Evolutionary conservation across 75 land plant species (phyloP), one percentile per base, ranked within the genome.

Genomic region (Isoetes taiwanensis): DNA sequence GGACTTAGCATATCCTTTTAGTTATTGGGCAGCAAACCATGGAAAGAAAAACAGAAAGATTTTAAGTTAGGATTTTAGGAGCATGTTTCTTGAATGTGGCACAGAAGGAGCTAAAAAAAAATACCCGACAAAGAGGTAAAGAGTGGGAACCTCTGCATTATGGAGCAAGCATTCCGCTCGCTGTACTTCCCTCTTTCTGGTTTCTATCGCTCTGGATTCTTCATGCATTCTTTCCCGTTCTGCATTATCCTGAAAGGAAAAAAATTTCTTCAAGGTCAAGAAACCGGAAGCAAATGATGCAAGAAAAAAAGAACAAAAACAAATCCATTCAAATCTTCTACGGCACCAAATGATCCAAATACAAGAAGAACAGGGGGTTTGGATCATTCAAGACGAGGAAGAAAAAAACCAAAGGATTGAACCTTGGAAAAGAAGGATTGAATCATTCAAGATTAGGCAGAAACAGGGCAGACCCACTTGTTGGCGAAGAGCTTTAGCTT

Each of bases 221-320:
- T 56, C 67, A 38, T 57, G 57, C 67, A 65, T 65, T 50, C 67
- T 57, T 28, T 54, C 32, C 63, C 55, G 62, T 62, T 65, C 67
- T 14, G 55, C 25, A 41, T 30, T 41, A 10, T 61, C 31, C 67
- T 65, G 67, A 21, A 31, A 26, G 9, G 9, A 10, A 14, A 10
- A 10, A 10, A 37, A 14, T 37, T 37, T 14, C 9, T 37, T 10
- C 39, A 37, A 10, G 39, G 14, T 37, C 39, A 14, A 10, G 39
- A 37, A 14, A 10, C 39, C 14, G 39, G 12, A 37, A 37, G n/a
- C n/a, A n/a, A n/a, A n/a, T n/a, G n/a, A n/a, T n/a, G n/a, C n/a
- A n/a, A n/a, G n/a, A n/a, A 37, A 14, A 10, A 10, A 14, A 37
- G 9, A 37, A 10, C 14, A 37, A 37, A 10, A 37, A 37, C 39